A percentile compares a stretch with the other conserved stretches of the same genome.
Conservation (phyloP, 176 grass and related monocot species). For the Phoenix roebelenii region DNA sequence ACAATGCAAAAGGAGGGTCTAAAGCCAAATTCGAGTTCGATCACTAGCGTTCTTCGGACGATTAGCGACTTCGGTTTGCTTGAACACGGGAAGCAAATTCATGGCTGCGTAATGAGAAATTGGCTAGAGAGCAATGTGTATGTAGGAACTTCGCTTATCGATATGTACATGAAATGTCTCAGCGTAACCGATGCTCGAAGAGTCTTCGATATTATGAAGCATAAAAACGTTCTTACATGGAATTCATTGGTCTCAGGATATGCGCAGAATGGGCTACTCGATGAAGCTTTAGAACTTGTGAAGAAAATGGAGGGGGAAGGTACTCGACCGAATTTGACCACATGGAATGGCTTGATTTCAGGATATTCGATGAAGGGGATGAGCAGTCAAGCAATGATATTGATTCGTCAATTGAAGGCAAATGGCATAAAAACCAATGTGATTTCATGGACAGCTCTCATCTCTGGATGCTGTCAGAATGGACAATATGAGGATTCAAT, state of each 20-base stretch:
- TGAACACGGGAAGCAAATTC: slow-evolving; percentile 41
- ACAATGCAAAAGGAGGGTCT: slow-evolving; percentile 34
- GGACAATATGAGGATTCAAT: slow-evolving; percentile 45
- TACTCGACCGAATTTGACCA: slow-evolving; percentile 53
- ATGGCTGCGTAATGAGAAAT: slow-evolving; percentile 50
- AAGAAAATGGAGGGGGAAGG: slow-evolving; percentile 51
- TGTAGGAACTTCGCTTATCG: slow-evolving; percentile 53
- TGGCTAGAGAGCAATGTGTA: slow-evolving; percentile 35
- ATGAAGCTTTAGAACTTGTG: slow-evolving; percentile 43
- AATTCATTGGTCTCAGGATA: slow-evolving; percentile 66
- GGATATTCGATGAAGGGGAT: slow-evolving; percentile 48
- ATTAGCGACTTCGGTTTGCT: slow-evolving; percentile 35
- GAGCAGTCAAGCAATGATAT: slow-evolving; percentile 47
- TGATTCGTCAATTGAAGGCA: slow-evolving; percentile 57
- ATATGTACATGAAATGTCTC: slow-evolving; percentile 68
- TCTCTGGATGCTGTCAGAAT: slow-evolving; percentile 57
- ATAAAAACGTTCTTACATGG: slow-evolving; percentile 62
- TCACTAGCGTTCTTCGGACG: slow-evolving; percentile 55
- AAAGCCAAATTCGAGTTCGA: slow-evolving; percentile 36
- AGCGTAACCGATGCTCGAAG: slow-evolving; percentile 36
- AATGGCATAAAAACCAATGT: slow-evolving; percentile 48
- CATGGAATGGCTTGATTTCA: slow-evolving; percentile 78
- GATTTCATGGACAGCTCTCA: slow-evolving; percentile 61
- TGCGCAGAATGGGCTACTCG: slow-evolving; percentile 31
- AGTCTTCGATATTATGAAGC: slow-evolving; percentile 48